Percentiles rank a stretch among this genome's conserved stretches.
Evolutionary conservation across 345 rosid species (phyloP).

Genomic region (Cardamine chenopodiifolia): DNA sequence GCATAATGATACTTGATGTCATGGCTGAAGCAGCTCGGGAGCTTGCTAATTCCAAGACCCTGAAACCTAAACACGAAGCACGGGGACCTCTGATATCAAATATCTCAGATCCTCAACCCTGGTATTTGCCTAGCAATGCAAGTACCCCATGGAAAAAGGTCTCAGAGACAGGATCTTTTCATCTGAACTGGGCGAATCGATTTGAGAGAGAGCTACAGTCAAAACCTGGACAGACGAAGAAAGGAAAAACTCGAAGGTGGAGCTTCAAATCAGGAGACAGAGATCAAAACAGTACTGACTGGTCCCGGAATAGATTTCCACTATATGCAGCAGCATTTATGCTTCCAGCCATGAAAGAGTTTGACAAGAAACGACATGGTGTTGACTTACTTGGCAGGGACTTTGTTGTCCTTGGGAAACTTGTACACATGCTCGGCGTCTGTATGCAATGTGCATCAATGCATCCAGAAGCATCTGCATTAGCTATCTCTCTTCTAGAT

Average conservation of each 20-base stretch:
- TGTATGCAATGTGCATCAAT: conserved; percentile 83
- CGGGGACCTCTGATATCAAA: conserved; percentile 59
- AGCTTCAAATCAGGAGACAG: conserved; percentile 54
- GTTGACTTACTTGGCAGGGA: conserved; percentile 95
- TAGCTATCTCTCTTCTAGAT: conserved; percentile 80
- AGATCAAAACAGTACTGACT: conserved; percentile 53
- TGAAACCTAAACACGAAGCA: conserved; percentile 57
- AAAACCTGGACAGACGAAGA: conserved; percentile 57
- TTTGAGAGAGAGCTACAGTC: conserved; percentile 88
- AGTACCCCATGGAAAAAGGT: conserved; percentile 89
- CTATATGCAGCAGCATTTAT: conserved; percentile 89
- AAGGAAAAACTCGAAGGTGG: conserved; percentile 90
- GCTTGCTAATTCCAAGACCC: conserved; percentile 69
- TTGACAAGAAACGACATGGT: conserved; percentile 92
- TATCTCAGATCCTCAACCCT: conserved; percentile 78
- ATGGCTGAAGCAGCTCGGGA: conserved; percentile 93
- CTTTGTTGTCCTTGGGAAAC: conserved; percentile 91
- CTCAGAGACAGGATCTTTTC: conserved; percentile 57
- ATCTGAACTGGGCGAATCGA: conserved; percentile 71
- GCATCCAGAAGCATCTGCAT: conserved; percentile 94
- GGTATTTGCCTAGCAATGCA: conserved; percentile 82
- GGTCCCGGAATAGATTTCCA: conserved; percentile 81
- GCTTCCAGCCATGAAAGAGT: conserved; percentile 98
- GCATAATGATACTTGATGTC: conserved; percentile 94
- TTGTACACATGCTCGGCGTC: conserved; percentile 87